Evolutionary conservation across 2,329 filamentous ascomycete species (phyloP), one percentile per base, ranked within the genome.

Genomic region (Penicillium sp.): DNA sequence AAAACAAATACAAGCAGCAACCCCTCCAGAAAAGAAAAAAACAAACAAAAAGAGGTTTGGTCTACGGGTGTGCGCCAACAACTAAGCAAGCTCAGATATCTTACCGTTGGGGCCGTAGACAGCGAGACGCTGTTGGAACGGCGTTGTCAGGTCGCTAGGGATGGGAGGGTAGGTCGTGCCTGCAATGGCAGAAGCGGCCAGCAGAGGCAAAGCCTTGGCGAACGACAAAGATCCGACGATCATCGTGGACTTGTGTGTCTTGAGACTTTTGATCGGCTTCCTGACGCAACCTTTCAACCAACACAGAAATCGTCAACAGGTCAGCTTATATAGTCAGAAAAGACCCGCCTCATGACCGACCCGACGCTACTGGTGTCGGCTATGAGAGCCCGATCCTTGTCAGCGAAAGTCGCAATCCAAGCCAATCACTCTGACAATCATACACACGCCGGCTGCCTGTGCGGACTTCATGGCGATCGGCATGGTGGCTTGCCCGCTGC

Each of bases 121-220:
- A 13, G 77, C 73, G 45, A 80, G 65, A 4, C 78, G 75, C 57
- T 80, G 76, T 59, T 80, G 78, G 13, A 73, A 68, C 3, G 78
- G 77, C 1, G 77, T 81, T 3, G 76, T 75, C 63, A 73, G 50
- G 53, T 81, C 78, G 1, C 55, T 37, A 1, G 77, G 77, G 33
- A 73, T 73, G 5, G 70, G 42, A 6, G 77, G 77, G 53, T 72
- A 76, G 45, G 66, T 71, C 4, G 63, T 68, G 18, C 44, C 49
- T 12, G 60, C 64, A 3, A 57, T 38, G 24, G 52, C 60, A 40
- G 58, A 34, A 9, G 44, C 47, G 12, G 51, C 53, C 39, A 56
- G 18, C 4, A 56, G n/a, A n/a, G 52, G 50, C 47, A 57, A n/a
- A 12, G 53, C 35, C 45, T 55, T 57, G 29, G 48, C 24, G n/a